Percentiles rank a stretch among this genome's conserved stretches.
These are phyloP conservation scores for Coprinopsis strossmayeri DNA, from an alignment of 768 basidiomycete species.

Conservation along the genomic window DNA sequence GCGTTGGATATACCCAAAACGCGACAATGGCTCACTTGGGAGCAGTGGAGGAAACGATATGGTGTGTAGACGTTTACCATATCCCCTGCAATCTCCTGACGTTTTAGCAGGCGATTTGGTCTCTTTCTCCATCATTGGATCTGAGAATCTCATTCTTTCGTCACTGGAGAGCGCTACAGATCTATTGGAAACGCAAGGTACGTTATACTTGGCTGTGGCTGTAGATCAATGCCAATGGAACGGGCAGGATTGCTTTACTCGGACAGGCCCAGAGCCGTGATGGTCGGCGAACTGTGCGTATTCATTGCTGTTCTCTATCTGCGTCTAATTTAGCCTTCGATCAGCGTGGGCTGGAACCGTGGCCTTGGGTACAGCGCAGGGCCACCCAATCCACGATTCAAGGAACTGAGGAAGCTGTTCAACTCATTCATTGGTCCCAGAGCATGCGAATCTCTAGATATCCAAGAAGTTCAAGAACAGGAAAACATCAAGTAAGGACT, in stretches of 20 bases:
- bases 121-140: slow-evolving; percentile 18
- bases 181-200: slow-evolving; percentile 21
- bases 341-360: slow-evolving; percentile 27
- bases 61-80: background rate
- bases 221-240: too few relatives aligned
- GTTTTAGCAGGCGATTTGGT: slow-evolving; percentile 19
- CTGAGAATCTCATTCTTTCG: slow-evolving; percentile 20
- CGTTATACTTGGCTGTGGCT: background rate
- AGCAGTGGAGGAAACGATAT: slow-evolving; percentile 8
- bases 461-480: slow-evolving; percentile 14
- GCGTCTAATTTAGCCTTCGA: slow-evolving; percentile 24
- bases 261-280: slow-evolving; percentile 9
- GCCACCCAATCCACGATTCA: slow-evolving; percentile 25
- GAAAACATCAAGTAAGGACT: slow-evolving; percentile 11
- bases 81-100: background rate
- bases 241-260: slow-evolving; percentile 17
- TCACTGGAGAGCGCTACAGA: slow-evolving; percentile 21
- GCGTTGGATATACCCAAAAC: slow-evolving; percentile 8
- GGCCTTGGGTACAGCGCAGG: slow-evolving; percentile 28
- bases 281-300: slow-evolving; percentile 14
- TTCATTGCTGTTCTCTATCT: slow-evolving; percentile 21
- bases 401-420: slow-evolving; percentile 27
- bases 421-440: slow-evolving; percentile 26
- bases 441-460: slow-evolving; percentile 14
- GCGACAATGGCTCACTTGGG: slow-evolving; percentile 6